A percentile compares a stretch with the other conserved stretches of the same genome.
These are phyloP conservation scores for Mucor irregularis DNA, from an alignment of 371 early-diverging fungal species.

Conservation along the genomic window DNA sequence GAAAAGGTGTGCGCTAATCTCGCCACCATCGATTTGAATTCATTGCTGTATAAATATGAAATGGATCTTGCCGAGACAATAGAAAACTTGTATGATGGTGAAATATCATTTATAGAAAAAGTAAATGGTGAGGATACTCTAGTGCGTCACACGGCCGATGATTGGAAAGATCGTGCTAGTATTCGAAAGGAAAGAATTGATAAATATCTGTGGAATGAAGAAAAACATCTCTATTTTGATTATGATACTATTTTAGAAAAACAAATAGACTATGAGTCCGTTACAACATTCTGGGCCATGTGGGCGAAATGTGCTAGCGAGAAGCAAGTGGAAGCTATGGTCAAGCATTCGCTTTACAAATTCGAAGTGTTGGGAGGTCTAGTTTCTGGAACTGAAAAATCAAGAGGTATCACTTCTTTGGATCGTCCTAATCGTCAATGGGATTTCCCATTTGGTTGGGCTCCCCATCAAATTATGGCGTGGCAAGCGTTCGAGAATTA, in stretches of 20 bases:
- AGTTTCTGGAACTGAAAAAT: conserved; percentile 82
- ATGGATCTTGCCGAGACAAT: conserved; percentile 79
- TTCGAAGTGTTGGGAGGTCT: conserved; percentile 87
- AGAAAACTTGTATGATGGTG: conserved; percentile 55
- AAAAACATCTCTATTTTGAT: conserved; percentile 55
- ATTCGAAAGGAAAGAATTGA: conserved; percentile 53
- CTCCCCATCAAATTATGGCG: conserved; percentile 94
- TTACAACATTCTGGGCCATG: conserved; percentile 69
- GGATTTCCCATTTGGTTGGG: conserved; percentile 97
- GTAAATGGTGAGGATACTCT: conserved; percentile 37
- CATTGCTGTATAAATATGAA: conserved; percentile 90
- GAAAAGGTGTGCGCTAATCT: conserved; percentile 87
- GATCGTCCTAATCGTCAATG: conserved; percentile 92
- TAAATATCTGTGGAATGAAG: conserved; percentile 64
- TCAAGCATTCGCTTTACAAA: conserved; percentile 39
- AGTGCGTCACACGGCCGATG: conserved; percentile 29
- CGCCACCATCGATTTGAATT: conserved; percentile 88
- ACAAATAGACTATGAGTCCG: conserved; percentile 63
- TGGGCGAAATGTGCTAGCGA: conserved; percentile 67
- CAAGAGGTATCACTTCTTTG: conserved; percentile 71
- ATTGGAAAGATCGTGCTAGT: conserved; percentile 46
- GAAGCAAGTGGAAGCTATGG: conserved; percentile 59
- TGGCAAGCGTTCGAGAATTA: conserved; percentile 88
- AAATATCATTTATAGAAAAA: conserved; percentile 20
- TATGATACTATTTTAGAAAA: conserved; percentile 51